phyloP scores from a whole-genome alignment of 192 early-diverging fungal genomes.

The Haplosporangium gracile region DNA sequence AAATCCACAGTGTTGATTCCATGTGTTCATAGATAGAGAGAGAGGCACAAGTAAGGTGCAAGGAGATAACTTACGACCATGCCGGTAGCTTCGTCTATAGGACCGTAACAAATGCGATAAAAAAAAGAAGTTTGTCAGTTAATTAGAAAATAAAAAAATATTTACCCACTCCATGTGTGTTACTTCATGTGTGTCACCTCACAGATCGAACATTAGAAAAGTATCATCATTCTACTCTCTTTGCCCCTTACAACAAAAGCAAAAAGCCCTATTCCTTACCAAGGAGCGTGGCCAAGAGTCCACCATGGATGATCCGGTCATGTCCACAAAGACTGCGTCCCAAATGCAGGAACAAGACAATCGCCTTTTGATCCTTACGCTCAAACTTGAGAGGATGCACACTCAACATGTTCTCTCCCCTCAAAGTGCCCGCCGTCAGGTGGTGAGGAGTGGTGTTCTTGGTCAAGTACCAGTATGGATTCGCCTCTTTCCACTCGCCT shows the following conservation, averaged over 20 bases:
- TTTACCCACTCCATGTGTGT: too few relatives aligned
- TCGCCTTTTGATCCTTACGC: conserved; percentile 62
- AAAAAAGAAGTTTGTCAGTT: background rate
- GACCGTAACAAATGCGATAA: background rate
- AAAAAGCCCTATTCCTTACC: conserved; percentile 6
- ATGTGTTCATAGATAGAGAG: too few relatives aligned
- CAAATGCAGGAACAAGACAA: conserved; percentile 72
- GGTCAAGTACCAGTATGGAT: conserved; percentile 44
- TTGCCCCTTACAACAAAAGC: background rate
- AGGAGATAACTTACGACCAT: conserved; percentile 39
- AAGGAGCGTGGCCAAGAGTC: conserved; percentile 74
- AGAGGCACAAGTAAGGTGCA: background rate
- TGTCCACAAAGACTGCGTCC: conserved; percentile 84
- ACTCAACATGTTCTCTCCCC: conserved; percentile 70
- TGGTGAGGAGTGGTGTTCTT: conserved; percentile 36
- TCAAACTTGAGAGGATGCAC: conserved; percentile 68
- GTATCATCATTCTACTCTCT: too few relatives aligned
- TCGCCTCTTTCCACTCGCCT: conserved; percentile 45
- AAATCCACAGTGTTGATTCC: background rate
- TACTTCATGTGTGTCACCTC: background rate
- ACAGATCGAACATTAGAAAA: background rate
- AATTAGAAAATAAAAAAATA: background rate
- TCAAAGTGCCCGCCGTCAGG: conserved; percentile 62
- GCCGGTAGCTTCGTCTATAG: conserved; percentile 45
- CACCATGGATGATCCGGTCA: conserved; percentile 85